Conservation (phyloP, 345 rosid species). For the Aethionema arabicum region DNA sequence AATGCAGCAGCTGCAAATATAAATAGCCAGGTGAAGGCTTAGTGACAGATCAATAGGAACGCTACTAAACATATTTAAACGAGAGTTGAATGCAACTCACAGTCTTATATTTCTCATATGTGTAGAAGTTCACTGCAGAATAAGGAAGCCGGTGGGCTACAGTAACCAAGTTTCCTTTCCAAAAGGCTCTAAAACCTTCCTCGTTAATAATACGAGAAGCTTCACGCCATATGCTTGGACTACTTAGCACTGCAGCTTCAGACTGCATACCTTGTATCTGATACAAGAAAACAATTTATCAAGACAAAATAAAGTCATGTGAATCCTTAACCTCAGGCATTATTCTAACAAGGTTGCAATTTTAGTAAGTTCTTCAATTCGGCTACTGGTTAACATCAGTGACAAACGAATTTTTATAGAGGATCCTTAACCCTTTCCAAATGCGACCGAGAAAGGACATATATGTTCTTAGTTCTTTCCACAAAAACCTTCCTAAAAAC, state of each 20-base stretch:
- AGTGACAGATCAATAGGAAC: slow-evolving; percentile 9
- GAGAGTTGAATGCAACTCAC: slow-evolving; percentile 26
- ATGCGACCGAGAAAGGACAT: not conserved
- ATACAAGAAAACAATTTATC: not conserved
- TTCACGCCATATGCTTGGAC: slow-evolving; percentile 82
- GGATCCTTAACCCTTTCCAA: not conserved
- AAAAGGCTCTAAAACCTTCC: slow-evolving; percentile 95
- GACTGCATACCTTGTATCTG: slow-evolving; percentile 97
- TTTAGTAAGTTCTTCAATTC: slow-evolving; percentile 13
- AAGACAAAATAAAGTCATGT: slow-evolving; percentile 9
- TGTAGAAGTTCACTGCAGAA: slow-evolving; percentile 81
- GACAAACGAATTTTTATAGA: too few species aligned
- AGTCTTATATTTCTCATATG: slow-evolving; percentile 70
- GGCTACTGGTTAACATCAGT: not conserved
- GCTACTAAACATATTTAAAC: slow-evolving; percentile 1
- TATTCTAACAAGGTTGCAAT: slow-evolving; percentile 1
- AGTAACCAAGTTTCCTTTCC: slow-evolving; percentile 97
- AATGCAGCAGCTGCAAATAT: slow-evolving; percentile 51
- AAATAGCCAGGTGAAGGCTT: not conserved
- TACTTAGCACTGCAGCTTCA: slow-evolving; percentile 59
- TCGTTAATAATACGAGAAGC: slow-evolving; percentile 79
- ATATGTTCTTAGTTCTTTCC: too few species aligned
- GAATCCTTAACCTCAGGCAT: slow-evolving; percentile 10
- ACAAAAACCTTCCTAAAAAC: not conserved
- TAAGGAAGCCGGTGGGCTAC: slow-evolving; percentile 94